Evolutionary conservation across 1,284 basidiomycete species (phyloP).

Genomic region (Microbotryum scabiosae): DNA sequence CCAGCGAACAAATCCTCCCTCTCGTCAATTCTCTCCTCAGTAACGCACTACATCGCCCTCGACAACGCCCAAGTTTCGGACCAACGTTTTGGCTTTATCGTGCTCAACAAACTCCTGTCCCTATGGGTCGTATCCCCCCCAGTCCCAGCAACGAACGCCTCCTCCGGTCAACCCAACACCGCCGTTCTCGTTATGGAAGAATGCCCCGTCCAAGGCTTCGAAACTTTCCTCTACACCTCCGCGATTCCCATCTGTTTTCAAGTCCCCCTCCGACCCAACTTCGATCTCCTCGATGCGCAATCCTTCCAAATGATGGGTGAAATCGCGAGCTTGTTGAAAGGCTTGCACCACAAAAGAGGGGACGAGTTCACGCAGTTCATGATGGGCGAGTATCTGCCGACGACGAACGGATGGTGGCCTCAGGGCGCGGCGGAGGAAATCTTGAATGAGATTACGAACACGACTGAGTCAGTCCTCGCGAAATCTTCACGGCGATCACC

Average conservation of each 20-base stretch:
- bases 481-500: neutral
- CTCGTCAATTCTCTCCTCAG: conserved; percentile 61
- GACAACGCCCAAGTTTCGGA: conserved; percentile 57
- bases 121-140: conserved; percentile 56
- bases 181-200: conserved; percentile 30
- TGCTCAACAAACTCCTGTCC: conserved; percentile 61
- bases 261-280: conserved; percentile 66
- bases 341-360: conserved; percentile 66
- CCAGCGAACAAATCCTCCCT: conserved; percentile 73
- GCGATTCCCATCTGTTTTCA: conserved; percentile 75
- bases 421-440: conserved; percentile 68
- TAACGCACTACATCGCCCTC: conserved; percentile 58
- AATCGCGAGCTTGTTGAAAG: conserved; percentile 74
- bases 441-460: conserved; percentile 60
- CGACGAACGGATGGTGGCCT: conserved; percentile 66
- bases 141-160: conserved; percentile 4
- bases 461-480: conserved; percentile 37
- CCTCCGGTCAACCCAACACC: conserved; percentile 29
- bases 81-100: conserved; percentile 71
- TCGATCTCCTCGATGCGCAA: conserved; percentile 84
- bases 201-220: conserved; percentile 73
- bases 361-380: conserved; percentile 79
- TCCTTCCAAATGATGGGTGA: conserved; percentile 75
- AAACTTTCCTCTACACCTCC: conserved; percentile 82
- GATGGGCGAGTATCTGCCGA: conserved; percentile 69